Evolutionary conservation across 2,329 filamentous ascomycete species (phyloP).

Genomic region (Penicillium sp.): DNA sequence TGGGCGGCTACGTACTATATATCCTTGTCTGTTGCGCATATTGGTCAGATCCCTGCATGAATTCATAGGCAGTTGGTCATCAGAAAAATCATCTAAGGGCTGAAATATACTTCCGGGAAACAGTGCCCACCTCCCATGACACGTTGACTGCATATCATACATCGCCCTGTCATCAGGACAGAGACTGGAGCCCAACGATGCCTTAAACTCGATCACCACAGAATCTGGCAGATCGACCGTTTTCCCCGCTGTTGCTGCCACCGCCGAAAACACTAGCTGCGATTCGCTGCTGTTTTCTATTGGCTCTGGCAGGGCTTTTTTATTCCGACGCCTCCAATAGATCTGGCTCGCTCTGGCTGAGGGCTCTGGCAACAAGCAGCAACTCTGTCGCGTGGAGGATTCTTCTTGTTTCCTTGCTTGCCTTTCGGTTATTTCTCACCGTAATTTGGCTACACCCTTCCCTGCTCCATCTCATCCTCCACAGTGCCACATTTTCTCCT

Average conservation of each 20-base stretch:
- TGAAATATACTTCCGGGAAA: not conserved
- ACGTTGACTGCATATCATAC: conserved; percentile 22
- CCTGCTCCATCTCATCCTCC: conserved; percentile 3
- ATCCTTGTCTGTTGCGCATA: not conserved
- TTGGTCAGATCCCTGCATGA: not conserved
- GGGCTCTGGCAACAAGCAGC: not conserved
- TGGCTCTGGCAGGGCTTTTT: conserved; percentile 16
- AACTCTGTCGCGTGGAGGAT: conserved; percentile 22
- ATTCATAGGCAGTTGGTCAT: not conserved
- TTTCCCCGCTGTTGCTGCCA: conserved; percentile 30
- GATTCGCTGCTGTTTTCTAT: conserved; percentile 19
- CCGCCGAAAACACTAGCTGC: conserved; percentile 22
- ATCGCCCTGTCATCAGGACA: not conserved
- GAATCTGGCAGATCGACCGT: conserved; percentile 19
- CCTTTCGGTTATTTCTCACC: conserved; percentile 21
- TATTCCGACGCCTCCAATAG: conserved; percentile 19
- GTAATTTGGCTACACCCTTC: conserved; percentile 10
- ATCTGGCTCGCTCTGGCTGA: not conserved
- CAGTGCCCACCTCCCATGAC: conserved; percentile 16
- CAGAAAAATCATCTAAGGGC: not conserved
- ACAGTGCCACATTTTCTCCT: conserved; percentile 9
- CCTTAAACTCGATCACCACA: conserved; percentile 7
- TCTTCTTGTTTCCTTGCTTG: conserved; percentile 21
- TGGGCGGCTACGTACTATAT: not conserved
- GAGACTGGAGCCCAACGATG: conserved; percentile 16